These are phyloP conservation scores for Boechera stricta DNA, from an alignment of 345 rosid genomes.

Conservation along the genomic window DNA sequence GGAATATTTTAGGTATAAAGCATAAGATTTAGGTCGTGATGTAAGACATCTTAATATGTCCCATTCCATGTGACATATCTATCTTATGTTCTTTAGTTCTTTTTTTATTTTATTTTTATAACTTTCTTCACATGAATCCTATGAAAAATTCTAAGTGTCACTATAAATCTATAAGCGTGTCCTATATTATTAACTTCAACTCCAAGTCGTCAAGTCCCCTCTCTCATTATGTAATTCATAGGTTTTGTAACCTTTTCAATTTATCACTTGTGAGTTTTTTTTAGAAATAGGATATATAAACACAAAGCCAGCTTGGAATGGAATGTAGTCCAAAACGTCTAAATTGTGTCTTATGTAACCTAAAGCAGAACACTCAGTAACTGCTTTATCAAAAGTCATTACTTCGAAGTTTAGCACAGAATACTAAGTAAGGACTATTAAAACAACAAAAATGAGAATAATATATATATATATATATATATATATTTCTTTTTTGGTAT, in stretches of 20 bases:
- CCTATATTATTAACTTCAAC: conserved; percentile 5
- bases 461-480: too few relatives aligned
- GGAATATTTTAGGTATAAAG: conserved; percentile 27
- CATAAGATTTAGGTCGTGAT: conserved; percentile 27
- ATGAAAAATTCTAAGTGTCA: not conserved
- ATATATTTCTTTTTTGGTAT: not conserved
- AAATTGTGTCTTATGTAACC: conserved; percentile 35
- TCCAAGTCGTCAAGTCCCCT: not conserved
- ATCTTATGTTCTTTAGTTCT: not conserved
- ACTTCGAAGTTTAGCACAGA: conserved; percentile 24
- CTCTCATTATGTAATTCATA: not conserved
- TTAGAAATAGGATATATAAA: not conserved
- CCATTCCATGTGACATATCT: conserved; percentile 24
- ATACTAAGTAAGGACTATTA: not conserved
- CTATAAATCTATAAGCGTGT: not conserved
- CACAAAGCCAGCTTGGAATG: conserved; percentile 34
- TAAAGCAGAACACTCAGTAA: conserved; percentile 37
- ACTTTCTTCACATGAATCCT: conserved; percentile 17
- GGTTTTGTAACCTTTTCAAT: not conserved
- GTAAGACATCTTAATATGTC: conserved; percentile 17
- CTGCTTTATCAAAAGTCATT: conserved; percentile 35
- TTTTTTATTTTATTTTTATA: not conserved
- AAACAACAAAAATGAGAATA: not conserved
- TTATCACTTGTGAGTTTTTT: too few relatives aligned
- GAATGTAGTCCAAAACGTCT: conserved; percentile 29